A percentile compares a stretch with the other conserved stretches of the same genome.
phyloP scores from a whole-genome alignment of 2,329 filamentous ascomycete species.

The Aciculosporium take region DNA sequence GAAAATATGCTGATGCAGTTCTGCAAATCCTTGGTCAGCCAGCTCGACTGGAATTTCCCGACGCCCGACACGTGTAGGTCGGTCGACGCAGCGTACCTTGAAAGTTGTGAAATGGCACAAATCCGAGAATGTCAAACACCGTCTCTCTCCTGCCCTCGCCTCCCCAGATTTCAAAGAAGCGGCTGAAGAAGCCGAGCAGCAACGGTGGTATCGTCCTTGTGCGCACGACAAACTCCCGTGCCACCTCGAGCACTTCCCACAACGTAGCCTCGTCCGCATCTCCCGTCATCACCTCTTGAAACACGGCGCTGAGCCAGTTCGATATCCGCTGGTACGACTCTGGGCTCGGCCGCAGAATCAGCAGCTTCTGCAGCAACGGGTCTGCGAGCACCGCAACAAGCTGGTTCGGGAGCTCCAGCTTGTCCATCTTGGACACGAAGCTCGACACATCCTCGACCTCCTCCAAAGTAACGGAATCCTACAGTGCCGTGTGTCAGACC shows the following conservation, averaged over 20 bases:
- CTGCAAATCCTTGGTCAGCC: constrained; percentile 19
- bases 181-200: constrained; percentile 33
- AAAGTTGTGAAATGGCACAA: constrained; percentile 40
- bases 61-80: neutral
- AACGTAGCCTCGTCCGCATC: constrained; percentile 34
- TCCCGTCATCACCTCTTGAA: constrained; percentile 40
- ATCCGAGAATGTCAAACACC: constrained; percentile 45
- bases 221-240: constrained; percentile 40
- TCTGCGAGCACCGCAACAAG: constrained; percentile 64
- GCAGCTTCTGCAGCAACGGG: constrained; percentile 63
- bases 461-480: constrained; percentile 55
- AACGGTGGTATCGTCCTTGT: constrained; percentile 39
- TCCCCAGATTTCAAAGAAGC: constrained; percentile 48
- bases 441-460: constrained; percentile 59
- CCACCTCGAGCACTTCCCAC: constrained; percentile 38
- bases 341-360: constrained; percentile 46
- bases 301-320: constrained; percentile 43
- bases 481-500: neutral
- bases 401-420: constrained; percentile 69
- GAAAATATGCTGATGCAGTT: constrained; percentile 35
- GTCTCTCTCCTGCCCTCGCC: constrained; percentile 37
- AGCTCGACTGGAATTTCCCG: neutral
- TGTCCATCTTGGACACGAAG: constrained; percentile 61
- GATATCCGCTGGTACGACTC: constrained; percentile 37
- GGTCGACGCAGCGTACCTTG: constrained; percentile 28